Percentiles rank a stretch among this genome's conserved stretches.
phyloP scores from a whole-genome alignment of 345 rosid species.

The Brassica juncea region DNA sequence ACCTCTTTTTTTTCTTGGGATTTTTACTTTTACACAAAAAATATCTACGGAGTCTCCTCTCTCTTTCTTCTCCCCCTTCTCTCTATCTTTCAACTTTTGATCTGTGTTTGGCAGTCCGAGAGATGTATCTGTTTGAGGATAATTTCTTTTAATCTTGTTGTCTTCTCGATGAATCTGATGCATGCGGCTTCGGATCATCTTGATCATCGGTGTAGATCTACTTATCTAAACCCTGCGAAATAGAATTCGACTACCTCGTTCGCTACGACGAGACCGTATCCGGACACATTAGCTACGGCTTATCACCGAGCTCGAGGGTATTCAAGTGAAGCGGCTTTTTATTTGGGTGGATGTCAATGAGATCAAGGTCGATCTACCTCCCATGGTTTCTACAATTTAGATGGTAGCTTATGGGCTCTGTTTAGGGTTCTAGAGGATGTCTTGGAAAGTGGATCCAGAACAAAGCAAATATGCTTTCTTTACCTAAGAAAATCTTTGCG shows the following conservation, averaged over 20 bases:
- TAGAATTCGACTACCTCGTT: constrained; percentile 81
- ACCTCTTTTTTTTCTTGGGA: no score
- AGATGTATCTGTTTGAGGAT: no score
- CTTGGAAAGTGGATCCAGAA: background rate
- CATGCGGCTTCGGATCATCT: no score
- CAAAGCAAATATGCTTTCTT: no score
- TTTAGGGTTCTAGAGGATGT: background rate
- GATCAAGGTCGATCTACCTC: constrained; percentile 90
- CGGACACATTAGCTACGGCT: constrained; percentile 70
- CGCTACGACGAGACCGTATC: constrained; percentile 69
- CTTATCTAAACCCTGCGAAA: constrained; percentile 55
- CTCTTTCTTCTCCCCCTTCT: no score
- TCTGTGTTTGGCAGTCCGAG: no score
- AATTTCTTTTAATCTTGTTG: no score
- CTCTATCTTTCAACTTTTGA: no score
- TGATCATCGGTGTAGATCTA: background rate
- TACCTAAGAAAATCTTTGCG: no score
- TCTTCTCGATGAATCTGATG: no score
- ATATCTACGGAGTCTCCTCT: no score
- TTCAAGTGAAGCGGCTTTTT: constrained; percentile 72
- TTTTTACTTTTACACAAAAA: no score
- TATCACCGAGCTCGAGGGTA: constrained; percentile 71
- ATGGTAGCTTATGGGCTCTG: background rate
- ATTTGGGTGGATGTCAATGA: constrained; percentile 82
- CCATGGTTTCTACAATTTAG: constrained; percentile 46